Conservation (phyloP, 495 filamentous ascomycete species). For the Mytilinidion resinicola region DNA sequence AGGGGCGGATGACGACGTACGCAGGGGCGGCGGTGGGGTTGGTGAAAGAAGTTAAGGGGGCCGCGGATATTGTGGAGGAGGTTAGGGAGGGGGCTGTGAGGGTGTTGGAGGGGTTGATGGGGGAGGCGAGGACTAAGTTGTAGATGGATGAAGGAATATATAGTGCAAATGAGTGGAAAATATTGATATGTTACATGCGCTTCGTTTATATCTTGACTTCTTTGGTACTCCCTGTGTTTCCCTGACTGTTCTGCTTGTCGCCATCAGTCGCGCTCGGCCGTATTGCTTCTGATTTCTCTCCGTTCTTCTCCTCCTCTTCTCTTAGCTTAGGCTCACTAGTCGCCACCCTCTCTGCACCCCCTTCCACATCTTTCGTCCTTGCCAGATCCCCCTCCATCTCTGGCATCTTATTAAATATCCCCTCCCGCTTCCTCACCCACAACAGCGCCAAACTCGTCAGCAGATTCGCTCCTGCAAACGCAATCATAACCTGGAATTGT, state of each 20-base stretch:
- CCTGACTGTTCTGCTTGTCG: no score
- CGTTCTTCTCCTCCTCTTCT: no score
- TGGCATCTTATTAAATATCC: background rate
- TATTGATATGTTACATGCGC: no score
- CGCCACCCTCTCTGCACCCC: no score
- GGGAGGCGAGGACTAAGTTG: background rate
- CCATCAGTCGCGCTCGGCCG: no score
- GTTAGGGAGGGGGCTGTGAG: conserved; percentile 29
- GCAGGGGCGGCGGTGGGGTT: conserved; percentile 52
- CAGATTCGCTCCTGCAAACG: conserved; percentile 13
- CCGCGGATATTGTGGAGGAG: conserved; percentile 43
- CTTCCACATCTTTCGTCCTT: no score
- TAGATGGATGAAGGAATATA: no score
- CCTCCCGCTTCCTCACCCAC: conserved; percentile 6
- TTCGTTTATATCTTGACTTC: no score
- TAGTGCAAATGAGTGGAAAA: no score
- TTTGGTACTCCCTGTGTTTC: no score
- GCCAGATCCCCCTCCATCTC: background rate
- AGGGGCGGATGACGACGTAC: conserved; percentile 66
- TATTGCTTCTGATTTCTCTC: no score
- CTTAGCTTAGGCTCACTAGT: no score
- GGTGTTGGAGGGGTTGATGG: conserved; percentile 18
- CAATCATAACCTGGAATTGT: conserved; percentile 22
- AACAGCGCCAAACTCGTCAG: conserved; percentile 8
- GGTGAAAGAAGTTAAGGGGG: conserved; percentile 41